Evolutionary conservation across 306 rosid genomes (phyloP), one percentile per base, ranked within the genome.

Genomic region (Fragaria ananassa): DNA sequence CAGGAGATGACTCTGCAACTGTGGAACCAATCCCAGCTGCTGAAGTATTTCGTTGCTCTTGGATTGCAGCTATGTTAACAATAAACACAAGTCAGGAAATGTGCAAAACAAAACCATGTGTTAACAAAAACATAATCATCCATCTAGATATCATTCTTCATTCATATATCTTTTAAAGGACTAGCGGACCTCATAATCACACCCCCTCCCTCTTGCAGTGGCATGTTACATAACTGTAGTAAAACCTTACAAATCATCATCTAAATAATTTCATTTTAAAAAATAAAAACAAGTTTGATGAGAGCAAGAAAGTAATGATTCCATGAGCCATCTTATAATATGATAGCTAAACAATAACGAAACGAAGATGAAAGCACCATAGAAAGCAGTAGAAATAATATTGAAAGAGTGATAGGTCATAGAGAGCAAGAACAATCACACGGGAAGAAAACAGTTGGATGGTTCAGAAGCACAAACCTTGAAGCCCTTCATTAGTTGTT

Each of bases 1-100:
- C 82, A 42, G 94, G 88, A 78, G 91, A 92, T 76, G 98, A 95
- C 85, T 95, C 93, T 18, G 87, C 96, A 71, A 90, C 92, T 47
- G 93, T 84, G 70, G 98, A 95, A 83, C 78, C 98, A 74, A 88
- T 70, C 53, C 91, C 96, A 2, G 87, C 88, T 23, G 83, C 90
- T 76, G 85, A 88, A 74, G 86, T 86, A 76, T 83, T 82, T 80
- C 76, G 87, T 77, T 90, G 93, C 83, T 83, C 93, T 58, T 75
- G 88, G 68, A 81, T 76, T 1, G 86, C 91, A 80, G 80, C 98
- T 95, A 83, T 68, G 76, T 86, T 65, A 75, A 71, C 57, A 78
- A 74, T 56, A 66, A 68, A 79, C 44, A 60, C 6, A 13, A 54
- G 83, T 79, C 80, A 70, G 82, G 63, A 62, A 65, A 76, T 11